Evolutionary conservation across 2,329 filamentous ascomycete species (phyloP), one percentile per base, ranked within the genome.

Genomic region (Aureobasidium sp.): DNA sequence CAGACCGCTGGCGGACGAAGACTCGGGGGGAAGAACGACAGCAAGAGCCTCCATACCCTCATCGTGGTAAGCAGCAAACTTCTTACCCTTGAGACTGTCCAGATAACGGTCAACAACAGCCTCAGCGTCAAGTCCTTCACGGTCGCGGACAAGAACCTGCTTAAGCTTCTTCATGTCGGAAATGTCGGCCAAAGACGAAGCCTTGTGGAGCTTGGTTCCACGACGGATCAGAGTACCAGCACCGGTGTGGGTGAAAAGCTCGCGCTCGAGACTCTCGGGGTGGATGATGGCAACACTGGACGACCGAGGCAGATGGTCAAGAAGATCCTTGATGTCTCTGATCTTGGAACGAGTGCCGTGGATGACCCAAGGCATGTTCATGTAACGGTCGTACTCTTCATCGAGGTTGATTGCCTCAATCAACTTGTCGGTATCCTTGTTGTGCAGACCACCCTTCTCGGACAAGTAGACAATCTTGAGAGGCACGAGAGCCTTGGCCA

Each of bases 381-480:
- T 95, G 64, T 96, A 79, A 65, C 88, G 79, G 55, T 95, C 89
- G 64, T 88, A 97, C 73, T 98, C 93, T 71, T 95, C 90, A 66
- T 98, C 93, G 55, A 98, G 78, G 73, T 97, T 97, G 73, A 97
- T 97, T 56, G 86, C 88, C 5, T 91, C 95, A 65, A 97, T 97
- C 75, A 95, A 95, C 75, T 91, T 85, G 55, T 86, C 86, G n/a
- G 85, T 88, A 59, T 95, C 88, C 56, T 90, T 90, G 67, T 97
- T 89, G 72, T 95, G 95, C 29, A 98, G 74, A 6, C 91, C 93
- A 45, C 93, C 93, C 79, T 97, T 97, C 74, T 98, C 93, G 4
- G 90, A 94, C n/a, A 97, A 79, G 69, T 96, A 98, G 56, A 98
- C 90, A 57, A 97, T 91, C 81, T 98, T 98, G 64, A 97, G 75